These are phyloP conservation scores for Amyloporia xantha DNA, from an alignment of 768 basidiomycete species.

Conservation along the genomic window DNA sequence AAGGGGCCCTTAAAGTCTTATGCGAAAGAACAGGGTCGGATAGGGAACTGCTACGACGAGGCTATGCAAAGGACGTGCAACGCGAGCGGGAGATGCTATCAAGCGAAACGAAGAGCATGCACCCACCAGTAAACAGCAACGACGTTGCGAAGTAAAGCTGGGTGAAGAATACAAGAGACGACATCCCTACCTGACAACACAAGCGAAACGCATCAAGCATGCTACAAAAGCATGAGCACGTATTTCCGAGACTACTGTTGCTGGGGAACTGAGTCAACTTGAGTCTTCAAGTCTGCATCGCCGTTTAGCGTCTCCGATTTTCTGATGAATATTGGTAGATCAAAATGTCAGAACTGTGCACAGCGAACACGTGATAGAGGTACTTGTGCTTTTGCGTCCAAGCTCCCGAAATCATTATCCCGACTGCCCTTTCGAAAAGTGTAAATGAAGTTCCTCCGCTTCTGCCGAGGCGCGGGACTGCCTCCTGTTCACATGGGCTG, in stretches of 20 bases:
- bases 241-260: not conserved
- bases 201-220: conserved; percentile 60
- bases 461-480: conserved; percentile 52
- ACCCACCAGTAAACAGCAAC: conserved; percentile 58
- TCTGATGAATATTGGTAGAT: conserved; percentile 59
- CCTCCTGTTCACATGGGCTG: conserved; percentile 61
- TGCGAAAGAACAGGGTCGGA: conserved; percentile 6
- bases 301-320: conserved; percentile 65
- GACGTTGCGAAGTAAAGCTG: conserved; percentile 73
- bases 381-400: conserved; percentile 74
- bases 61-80: conserved; percentile 62
- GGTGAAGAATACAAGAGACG: not conserved
- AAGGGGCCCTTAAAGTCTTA: not conserved
- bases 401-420: conserved; percentile 15
- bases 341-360: not conserved
- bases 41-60: conserved; percentile 41
- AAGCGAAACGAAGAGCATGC: conserved; percentile 66
- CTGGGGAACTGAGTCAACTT: no score
- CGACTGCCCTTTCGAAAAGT: conserved; percentile 53
- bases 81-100: conserved; percentile 71
- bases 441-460: conserved; percentile 61
- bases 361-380: conserved; percentile 6
- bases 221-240: conserved; percentile 19
- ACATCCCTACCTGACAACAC: conserved; percentile 43
- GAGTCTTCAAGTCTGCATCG: not conserved